phyloP scores from a whole-genome alignment of 345 rosid genomes.

The Brassica rapa region DNA sequence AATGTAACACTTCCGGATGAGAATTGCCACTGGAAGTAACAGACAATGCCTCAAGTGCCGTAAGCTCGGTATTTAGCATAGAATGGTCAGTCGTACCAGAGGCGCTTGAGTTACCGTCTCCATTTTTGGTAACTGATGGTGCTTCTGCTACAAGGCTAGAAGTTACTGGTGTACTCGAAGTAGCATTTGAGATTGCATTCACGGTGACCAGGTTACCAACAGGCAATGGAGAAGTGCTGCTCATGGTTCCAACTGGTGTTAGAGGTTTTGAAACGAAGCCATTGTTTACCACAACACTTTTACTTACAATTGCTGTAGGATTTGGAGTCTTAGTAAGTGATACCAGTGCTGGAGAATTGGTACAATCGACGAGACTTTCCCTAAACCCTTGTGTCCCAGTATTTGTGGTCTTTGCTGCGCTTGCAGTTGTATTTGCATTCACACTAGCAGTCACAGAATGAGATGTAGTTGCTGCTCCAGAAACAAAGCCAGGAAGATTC shows the following conservation, averaged over 20 bases:
- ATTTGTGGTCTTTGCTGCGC: slow-evolving; percentile 20
- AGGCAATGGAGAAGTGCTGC: slow-evolving; percentile 14
- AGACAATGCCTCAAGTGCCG: slow-evolving; percentile 15
- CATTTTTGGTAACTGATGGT: slow-evolving; percentile 15
- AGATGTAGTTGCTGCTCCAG: slow-evolving; percentile 29
- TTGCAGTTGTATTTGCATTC: slow-evolving; percentile 26
- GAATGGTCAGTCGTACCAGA: slow-evolving; percentile 11
- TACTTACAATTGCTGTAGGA: slow-evolving; percentile 8
- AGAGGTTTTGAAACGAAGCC: slow-evolving; percentile 25
- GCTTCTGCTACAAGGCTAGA: background rate
- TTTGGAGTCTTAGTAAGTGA: slow-evolving; percentile 16
- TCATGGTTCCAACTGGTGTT: slow-evolving; percentile 16
- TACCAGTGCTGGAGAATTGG: slow-evolving; percentile 4
- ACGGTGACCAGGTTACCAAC: slow-evolving; percentile 9
- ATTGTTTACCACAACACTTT: slow-evolving; percentile 8
- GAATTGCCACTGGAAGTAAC: slow-evolving; percentile 13
- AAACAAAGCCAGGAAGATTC: slow-evolving; percentile 40
- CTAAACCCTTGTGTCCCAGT: slow-evolving; percentile 6
- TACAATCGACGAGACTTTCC: slow-evolving; percentile 13
- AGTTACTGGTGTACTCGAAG: slow-evolving; percentile 2
- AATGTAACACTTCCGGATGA: background rate
- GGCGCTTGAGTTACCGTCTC: slow-evolving; percentile 4
- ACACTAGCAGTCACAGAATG: background rate
- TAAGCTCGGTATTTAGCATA: background rate
- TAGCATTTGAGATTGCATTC: slow-evolving; percentile 20